phyloP scores from a whole-genome alignment of 805 yeast species.

The Grigorovia humatica region DNA sequence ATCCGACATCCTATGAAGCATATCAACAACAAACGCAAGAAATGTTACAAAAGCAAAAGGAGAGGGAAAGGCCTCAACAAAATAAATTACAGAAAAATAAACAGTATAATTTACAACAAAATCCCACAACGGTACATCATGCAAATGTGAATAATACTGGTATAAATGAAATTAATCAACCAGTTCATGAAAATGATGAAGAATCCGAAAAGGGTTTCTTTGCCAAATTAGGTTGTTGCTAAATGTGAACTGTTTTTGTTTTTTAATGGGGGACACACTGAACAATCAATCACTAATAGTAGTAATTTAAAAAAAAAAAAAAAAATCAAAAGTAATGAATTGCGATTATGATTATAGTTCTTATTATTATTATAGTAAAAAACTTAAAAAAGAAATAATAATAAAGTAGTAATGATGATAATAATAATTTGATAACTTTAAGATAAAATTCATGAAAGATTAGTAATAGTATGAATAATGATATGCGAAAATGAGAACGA shows the following conservation, averaged over 20 bases:
- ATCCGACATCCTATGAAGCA: slow-evolving; percentile 34
- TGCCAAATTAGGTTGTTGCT: slow-evolving; percentile 28
- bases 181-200: slow-evolving; percentile 4
- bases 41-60: slow-evolving; percentile 23
- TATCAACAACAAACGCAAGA: slow-evolving; percentile 30
- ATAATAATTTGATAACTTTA: too few species aligned
- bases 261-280: neutral
- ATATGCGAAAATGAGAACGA: too few species aligned
- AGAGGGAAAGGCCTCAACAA: slow-evolving; percentile 8
- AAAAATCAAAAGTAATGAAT: neutral
- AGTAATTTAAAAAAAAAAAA: neutral
- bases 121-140: slow-evolving; percentile 13
- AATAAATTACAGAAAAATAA: slow-evolving; percentile 1
- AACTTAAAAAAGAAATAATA: too few species aligned
- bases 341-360: too few species aligned
- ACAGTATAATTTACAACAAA: slow-evolving; percentile 15
- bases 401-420: too few species aligned
- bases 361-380: neutral
- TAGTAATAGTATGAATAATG: too few species aligned
- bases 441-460: too few species aligned
- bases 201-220: slow-evolving; percentile 26
- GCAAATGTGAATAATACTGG: slow-evolving; percentile 6
- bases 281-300: too few species aligned
- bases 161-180: slow-evolving; percentile 3
- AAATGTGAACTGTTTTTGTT: neutral